A percentile compares a stretch with the other conserved stretches of the same genome.
These are phyloP conservation scores for Ambrosiella beaveri DNA, from an alignment of 2,329 filamentous ascomycete species.

Conservation along the genomic window DNA sequence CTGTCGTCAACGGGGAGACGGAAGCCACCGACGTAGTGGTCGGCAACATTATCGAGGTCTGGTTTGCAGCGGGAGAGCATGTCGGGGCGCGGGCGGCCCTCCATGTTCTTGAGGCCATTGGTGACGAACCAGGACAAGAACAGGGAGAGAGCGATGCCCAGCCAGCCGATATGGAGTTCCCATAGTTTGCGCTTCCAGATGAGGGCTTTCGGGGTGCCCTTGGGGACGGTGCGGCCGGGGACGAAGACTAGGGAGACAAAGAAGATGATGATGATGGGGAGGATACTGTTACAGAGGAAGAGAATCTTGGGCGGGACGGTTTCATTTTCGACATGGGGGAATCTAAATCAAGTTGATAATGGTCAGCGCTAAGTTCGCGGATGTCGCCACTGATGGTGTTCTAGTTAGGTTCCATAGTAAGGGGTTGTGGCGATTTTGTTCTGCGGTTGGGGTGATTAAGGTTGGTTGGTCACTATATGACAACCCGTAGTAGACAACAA, in stretches of 20 bases:
- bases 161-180: slow-evolving; percentile 76
- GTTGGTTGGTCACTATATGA: too few species aligned
- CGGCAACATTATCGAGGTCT: slow-evolving; percentile 43
- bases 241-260: slow-evolving; percentile 52
- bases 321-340: slow-evolving; percentile 52
- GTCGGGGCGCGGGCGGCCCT: slow-evolving; percentile 60
- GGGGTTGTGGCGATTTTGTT: too few species aligned
- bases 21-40: slow-evolving; percentile 47
- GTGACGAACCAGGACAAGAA: slow-evolving; percentile 64
- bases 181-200: slow-evolving; percentile 73
- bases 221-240: slow-evolving; percentile 50
- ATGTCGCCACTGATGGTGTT: too few species aligned
- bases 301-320: slow-evolving; percentile 55
- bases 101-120: slow-evolving; percentile 66
- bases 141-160: slow-evolving; percentile 60
- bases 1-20: slow-evolving; percentile 37
- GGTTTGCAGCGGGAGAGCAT: slow-evolving; percentile 65
- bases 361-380: background rate
- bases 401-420: too few species aligned
- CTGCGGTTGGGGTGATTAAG: too few species aligned
- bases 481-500: too few species aligned
- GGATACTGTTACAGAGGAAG: slow-evolving; percentile 41
- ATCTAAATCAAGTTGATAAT: slow-evolving; percentile 25
- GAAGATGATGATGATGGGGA: slow-evolving; percentile 51
- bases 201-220: slow-evolving; percentile 42